Evolutionary conservation across 352 stramenopile genomes (phyloP).

Genomic region (Globisporangium abappressorium): DNA sequence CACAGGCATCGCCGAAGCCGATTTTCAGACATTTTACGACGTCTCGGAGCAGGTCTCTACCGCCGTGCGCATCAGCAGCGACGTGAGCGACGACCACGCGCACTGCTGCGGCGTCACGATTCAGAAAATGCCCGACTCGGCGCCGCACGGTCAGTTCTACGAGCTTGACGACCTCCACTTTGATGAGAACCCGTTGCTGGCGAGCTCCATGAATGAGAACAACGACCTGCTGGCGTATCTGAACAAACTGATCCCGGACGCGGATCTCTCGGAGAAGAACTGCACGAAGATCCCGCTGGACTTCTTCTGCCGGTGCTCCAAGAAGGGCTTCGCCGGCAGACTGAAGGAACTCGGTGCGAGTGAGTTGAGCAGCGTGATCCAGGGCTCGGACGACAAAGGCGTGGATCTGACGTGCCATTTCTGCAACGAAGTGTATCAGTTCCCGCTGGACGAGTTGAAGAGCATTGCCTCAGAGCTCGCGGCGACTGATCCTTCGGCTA

Average conservation of each 20-base stretch:
- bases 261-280: slow-evolving; percentile 49
- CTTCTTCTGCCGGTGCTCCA: slow-evolving; percentile 84
- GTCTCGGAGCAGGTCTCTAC: slow-evolving; percentile 84
- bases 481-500: not conserved
- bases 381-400: slow-evolving; percentile 45
- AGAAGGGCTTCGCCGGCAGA: slow-evolving; percentile 53
- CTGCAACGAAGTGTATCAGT: slow-evolving; percentile 79
- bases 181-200: slow-evolving; percentile 44
- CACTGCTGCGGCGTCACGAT: slow-evolving; percentile 74
- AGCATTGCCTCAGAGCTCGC: slow-evolving; percentile 16
- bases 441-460: slow-evolving; percentile 49
- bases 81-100: slow-evolving; percentile 41
- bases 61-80: slow-evolving; percentile 71
- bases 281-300: slow-evolving; percentile 68
- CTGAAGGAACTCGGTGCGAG: slow-evolving; percentile 48
- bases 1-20: slow-evolving; percentile 55
- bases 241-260: slow-evolving; percentile 73
- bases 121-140: slow-evolving; percentile 72
- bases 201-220: slow-evolving; percentile 45
- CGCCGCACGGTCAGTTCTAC: slow-evolving; percentile 50
- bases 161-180: slow-evolving; percentile 68
- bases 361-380: slow-evolving; percentile 48
- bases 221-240: slow-evolving; percentile 65
- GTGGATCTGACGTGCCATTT: slow-evolving; percentile 83
- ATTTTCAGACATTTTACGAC: slow-evolving; percentile 86